Conservation (phyloP, 106 monocot species). For the Allium cepa region DNA sequence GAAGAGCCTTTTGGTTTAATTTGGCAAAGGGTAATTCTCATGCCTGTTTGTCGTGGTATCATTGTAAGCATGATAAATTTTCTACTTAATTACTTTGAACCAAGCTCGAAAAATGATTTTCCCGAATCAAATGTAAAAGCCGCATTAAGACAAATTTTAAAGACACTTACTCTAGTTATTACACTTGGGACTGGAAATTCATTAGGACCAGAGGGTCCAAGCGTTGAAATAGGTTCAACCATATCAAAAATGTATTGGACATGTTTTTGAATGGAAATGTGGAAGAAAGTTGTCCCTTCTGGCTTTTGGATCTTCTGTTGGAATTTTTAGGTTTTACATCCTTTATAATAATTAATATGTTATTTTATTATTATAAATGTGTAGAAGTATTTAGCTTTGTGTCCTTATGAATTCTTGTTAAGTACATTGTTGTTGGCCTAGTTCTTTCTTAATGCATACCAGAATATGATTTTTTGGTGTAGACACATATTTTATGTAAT, state of each 20-base stretch:
- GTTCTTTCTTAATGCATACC: too few relatives aligned
- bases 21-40: constrained; percentile 71
- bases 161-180: constrained; percentile 67
- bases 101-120: constrained; percentile 6
- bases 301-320: constrained; percentile 95
- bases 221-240: constrained; percentile 85
- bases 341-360: not conserved
- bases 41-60: constrained; percentile 67
- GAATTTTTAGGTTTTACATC: constrained; percentile 63
- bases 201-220: constrained; percentile 89
- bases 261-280: constrained; percentile 37
- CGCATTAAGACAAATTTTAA: constrained; percentile 48
- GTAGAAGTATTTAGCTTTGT: too few relatives aligned
- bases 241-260: constrained; percentile 78
- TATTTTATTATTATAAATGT: too few relatives aligned
- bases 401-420: too few relatives aligned
- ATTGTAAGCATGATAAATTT: constrained; percentile 66
- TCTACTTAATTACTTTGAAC: constrained; percentile 29
- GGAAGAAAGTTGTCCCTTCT: constrained; percentile 62
- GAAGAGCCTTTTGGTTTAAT: constrained; percentile 70
- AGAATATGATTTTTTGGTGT: too few relatives aligned
- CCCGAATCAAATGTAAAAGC: constrained; percentile 21
- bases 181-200: constrained; percentile 96
- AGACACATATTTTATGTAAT: too few relatives aligned
- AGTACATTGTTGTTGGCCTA: too few relatives aligned